Evolutionary conservation across 345 rosid species (phyloP).

Genomic region (Aurinia saxatilis): DNA sequence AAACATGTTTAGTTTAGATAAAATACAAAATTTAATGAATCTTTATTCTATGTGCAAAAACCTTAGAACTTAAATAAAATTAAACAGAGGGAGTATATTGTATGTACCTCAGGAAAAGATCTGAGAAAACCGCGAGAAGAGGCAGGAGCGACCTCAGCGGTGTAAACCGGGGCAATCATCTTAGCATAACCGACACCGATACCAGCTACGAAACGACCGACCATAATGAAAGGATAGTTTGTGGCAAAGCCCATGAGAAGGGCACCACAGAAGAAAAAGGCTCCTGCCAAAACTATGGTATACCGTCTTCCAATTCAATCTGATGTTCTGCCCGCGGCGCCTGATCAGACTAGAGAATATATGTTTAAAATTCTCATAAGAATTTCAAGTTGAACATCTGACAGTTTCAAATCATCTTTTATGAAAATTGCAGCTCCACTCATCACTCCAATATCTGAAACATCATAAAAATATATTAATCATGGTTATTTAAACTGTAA

Average conservation of each 20-base stretch:
- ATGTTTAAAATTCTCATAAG: constrained; percentile 54
- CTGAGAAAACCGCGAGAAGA: constrained; percentile 52
- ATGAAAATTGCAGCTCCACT: constrained; percentile 29
- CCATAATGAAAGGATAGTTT: constrained; percentile 43
- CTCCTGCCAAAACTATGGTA: constrained; percentile 60
- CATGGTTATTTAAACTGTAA: neutral
- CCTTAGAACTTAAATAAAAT: too few relatives aligned
- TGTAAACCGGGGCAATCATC: constrained; percentile 62
- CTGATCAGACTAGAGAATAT: constrained; percentile 53
- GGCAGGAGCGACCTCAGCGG: constrained; percentile 56
- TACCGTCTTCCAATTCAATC: constrained; percentile 62
- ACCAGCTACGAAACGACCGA: constrained; percentile 62
- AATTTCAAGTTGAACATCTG: constrained; percentile 40
- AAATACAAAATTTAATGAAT: too few relatives aligned
- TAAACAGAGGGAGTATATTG: too few relatives aligned
- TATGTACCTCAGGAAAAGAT: constrained; percentile 50
- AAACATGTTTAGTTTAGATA: too few relatives aligned
- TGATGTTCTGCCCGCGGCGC: constrained; percentile 51
- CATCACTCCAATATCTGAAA: constrained; percentile 30
- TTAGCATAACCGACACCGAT: constrained; percentile 64
- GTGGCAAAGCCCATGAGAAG: constrained; percentile 65
- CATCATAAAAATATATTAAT: neutral
- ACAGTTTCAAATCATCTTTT: constrained; percentile 13
- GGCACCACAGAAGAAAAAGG: constrained; percentile 50
- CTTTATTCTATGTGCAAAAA: too few relatives aligned